Base-by-base conservation (phyloP, 2,329 filamentous ascomycete genomes). In the Exutisphaerella laricina region DNA sequence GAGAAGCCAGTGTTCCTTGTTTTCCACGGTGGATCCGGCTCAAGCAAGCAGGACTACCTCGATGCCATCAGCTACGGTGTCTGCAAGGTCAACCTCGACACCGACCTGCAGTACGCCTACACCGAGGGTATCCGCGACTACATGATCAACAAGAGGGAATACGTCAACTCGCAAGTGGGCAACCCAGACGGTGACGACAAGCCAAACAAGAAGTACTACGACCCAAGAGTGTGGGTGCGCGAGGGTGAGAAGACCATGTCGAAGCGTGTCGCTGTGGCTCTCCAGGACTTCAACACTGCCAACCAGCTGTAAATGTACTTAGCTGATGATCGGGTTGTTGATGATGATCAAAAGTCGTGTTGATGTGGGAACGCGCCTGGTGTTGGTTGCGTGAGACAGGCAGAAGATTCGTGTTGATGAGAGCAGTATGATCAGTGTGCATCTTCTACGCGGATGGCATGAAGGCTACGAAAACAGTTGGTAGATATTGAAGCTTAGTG, bases 1-100 rank as follows among this genome's bases (percentile, higher is more conserved):
- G 78, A 85, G 65, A 96, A 96, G 84, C 92, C 92, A 58, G 86
- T 97, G 65, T 97, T 89, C 82, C 88, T 98, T 63, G 92, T 98
- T 69, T 98, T 98, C 85, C 92, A 98, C 79, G 92, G 92, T 63
- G 92, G 92, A 61, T 94, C 87, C 53, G 92, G 92, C 58, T 94
- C 86, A 55, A 77, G 78, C 67, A 94, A 95, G 77, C 71, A 87
- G 59, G 92, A 98, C 74, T 98, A 85, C 79, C 77, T 75, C 53
- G 80, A 88, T 60, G 90, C 89, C 65, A 96, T 96, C 70, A 73
- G 74, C 66, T 85, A 90, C 70, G 92, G 92, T 77, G 90, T 98
- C 59, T 84, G 96, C 75, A 98, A 98, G 84, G 92, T 98, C 73
- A 98, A 98, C 77, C 77, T 98, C 61, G 92, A 98, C 73, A 98